phyloP scores from a whole-genome alignment of 495 filamentous ascomycete species.

The Margaritispora aquatica region DNA sequence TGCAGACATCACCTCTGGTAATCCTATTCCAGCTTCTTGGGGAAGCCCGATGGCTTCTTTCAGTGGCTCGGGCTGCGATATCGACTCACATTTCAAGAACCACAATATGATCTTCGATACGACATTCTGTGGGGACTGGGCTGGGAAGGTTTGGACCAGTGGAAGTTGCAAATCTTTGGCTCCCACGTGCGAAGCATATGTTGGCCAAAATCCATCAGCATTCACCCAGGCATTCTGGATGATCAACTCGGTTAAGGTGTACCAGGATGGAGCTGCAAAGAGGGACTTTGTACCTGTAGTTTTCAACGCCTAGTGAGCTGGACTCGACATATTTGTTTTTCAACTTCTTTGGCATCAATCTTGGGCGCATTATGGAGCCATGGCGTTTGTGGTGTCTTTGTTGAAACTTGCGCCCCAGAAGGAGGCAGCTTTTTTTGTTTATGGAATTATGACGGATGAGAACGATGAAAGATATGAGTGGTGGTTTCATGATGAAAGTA shows the following conservation, averaged over 20 bases:
- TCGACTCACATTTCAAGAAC: slow-evolving; percentile 58
- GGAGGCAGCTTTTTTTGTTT: background rate
- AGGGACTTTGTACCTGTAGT: background rate
- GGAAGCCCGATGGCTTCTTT: slow-evolving; percentile 64
- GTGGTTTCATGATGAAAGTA: background rate
- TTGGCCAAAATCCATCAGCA: slow-evolving; percentile 52
- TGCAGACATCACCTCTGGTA: slow-evolving; percentile 44
- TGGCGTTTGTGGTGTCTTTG: background rate
- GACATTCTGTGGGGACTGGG: slow-evolving; percentile 88
- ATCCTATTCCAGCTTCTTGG: slow-evolving; percentile 58
- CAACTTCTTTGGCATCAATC: background rate
- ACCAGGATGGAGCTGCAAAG: slow-evolving; percentile 27
- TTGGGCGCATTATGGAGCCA: background rate
- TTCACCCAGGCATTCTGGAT: slow-evolving; percentile 65
- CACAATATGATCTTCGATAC: slow-evolving; percentile 78
- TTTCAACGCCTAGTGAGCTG: slow-evolving; percentile 1
- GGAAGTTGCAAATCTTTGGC: slow-evolving; percentile 35
- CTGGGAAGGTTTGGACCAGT: slow-evolving; percentile 55
- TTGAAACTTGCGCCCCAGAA: background rate
- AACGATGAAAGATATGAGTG: background rate
- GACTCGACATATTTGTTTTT: background rate
- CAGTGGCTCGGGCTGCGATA: slow-evolving; percentile 50
- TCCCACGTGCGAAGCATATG: slow-evolving; percentile 54
- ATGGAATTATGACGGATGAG: background rate
- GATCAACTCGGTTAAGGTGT: slow-evolving; percentile 65